Percentiles rank a stretch among this genome's conserved stretches.
Conservation (phyloP, 768 basidiomycete species). For the Daedalea quercina region DNA sequence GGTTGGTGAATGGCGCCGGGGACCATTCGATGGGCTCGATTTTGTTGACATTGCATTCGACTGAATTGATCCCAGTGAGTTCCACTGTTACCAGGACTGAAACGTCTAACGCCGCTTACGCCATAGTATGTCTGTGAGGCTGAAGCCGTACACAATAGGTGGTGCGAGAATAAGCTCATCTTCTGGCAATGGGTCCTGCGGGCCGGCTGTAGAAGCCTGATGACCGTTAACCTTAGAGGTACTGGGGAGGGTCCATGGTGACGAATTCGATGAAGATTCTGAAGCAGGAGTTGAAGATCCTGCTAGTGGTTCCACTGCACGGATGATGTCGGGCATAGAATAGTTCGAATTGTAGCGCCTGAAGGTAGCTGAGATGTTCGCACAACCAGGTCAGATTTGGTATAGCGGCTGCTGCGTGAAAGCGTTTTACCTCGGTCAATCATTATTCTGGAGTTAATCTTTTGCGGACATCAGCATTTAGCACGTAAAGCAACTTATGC, state of each 20-base stretch:
- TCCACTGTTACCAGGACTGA: conserved; percentile 26
- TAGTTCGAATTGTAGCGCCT: too few relatives aligned
- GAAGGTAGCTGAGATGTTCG: too few relatives aligned
- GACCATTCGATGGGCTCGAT: conserved; percentile 39
- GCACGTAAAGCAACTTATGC: too few relatives aligned
- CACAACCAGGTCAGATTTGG: too few relatives aligned
- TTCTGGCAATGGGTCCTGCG: conserved; percentile 33
- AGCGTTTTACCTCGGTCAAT: conserved; percentile 40
- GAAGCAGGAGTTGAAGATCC: too few relatives aligned
- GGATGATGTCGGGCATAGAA: too few relatives aligned
- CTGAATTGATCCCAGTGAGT: conserved; percentile 22
- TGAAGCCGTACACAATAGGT: conserved; percentile 56
- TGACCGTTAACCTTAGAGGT: too few relatives aligned
- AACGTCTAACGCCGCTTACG: background rate
- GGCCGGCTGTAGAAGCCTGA: background rate
- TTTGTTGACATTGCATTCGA: conserved; percentile 55
- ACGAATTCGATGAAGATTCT: too few relatives aligned
- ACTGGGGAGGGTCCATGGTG: too few relatives aligned
- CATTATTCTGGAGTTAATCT: conserved; percentile 50
- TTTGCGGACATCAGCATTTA: background rate
- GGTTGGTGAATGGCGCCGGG: conserved; percentile 24
- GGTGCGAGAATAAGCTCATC: conserved; percentile 51
- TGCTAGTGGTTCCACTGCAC: too few relatives aligned
- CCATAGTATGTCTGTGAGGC: conserved; percentile 53
- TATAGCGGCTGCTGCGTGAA: too few relatives aligned